phyloP scores from a whole-genome alignment of 2,329 filamentous ascomycete genomes.

The Pseudomassariella vexata region DNA sequence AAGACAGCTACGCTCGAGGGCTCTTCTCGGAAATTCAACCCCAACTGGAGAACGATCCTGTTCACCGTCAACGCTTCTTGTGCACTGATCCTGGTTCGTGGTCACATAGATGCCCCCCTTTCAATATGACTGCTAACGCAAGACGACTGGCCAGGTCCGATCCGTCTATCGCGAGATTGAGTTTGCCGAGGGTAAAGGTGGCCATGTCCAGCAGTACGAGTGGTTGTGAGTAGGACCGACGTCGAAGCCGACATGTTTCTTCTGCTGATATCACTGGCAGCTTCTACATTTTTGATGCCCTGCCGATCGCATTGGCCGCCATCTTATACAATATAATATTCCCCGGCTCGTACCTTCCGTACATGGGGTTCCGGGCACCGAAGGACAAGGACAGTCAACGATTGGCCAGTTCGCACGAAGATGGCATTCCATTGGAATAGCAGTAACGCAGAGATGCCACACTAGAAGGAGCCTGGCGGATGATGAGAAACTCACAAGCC shows the following conservation, averaged over 20 bases:
- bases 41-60: constrained; percentile 30
- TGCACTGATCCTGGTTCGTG: constrained; percentile 23
- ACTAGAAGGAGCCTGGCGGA: too few species aligned
- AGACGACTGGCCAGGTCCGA: too few species aligned
- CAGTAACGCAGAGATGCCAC: too few species aligned
- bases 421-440: constrained; percentile 5
- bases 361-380: constrained; percentile 23
- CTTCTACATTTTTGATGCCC: constrained; percentile 25
- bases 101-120: too few species aligned
- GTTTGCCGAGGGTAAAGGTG: constrained; percentile 18
- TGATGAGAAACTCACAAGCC: too few species aligned
- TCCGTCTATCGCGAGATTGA: constrained; percentile 25
- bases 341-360: constrained; percentile 23
- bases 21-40: constrained; percentile 13
- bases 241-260: too few species aligned
- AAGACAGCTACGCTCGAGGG: constrained; percentile 25
- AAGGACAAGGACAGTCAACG: constrained; percentile 10
- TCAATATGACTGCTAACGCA: too few species aligned
- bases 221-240: constrained; percentile 21
- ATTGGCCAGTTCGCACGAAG: constrained; percentile 5
- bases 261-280: too few species aligned
- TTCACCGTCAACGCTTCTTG: constrained; percentile 24
- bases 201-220: constrained; percentile 18
- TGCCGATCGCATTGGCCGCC: constrained; percentile 22
- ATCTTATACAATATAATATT: constrained; percentile 21